Conservation (phyloP, 768 basidiomycete genomes). For the Lanmaoa pseudosensibilis region DNA sequence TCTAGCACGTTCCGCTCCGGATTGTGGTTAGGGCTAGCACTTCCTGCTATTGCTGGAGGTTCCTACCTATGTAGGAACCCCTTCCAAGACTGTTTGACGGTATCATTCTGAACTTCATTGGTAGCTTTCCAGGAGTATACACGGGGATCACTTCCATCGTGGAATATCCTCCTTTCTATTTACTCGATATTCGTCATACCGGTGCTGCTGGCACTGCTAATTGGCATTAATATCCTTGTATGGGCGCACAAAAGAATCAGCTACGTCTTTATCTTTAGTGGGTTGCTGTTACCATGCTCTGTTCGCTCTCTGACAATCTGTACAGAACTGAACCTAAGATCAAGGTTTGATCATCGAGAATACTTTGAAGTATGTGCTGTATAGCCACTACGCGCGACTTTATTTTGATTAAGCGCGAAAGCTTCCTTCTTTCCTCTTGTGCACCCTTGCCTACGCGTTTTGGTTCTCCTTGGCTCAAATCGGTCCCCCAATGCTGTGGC, state of each 20-base stretch:
- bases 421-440: constrained; percentile 81
- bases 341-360: constrained; percentile 73
- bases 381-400: not conserved
- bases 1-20: constrained; percentile 76
- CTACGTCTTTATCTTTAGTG: constrained; percentile 90
- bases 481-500: constrained; percentile 75
- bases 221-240: constrained; percentile 80
- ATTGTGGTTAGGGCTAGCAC: constrained; percentile 63
- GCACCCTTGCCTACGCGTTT: constrained; percentile 74
- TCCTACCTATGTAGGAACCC: constrained; percentile 49
- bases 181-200: constrained; percentile 79
- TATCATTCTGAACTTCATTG: not conserved
- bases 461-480: constrained; percentile 79
- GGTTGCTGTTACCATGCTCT: constrained; percentile 12
- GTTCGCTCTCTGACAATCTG: constrained; percentile 5
- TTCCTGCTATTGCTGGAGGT: constrained; percentile 69
- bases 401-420: constrained; percentile 30
- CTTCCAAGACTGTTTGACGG: not conserved
- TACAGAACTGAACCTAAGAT: constrained; percentile 66
- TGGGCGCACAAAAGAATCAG: constrained; percentile 83
- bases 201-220: constrained; percentile 67
- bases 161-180: constrained; percentile 72
- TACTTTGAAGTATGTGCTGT: constrained; percentile 59
- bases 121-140: constrained; percentile 58
- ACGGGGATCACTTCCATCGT: constrained; percentile 57